Evolutionary conservation across 2,329 filamentous ascomycete species (phyloP).

Genomic region (Macroventuria anomochaeta): DNA sequence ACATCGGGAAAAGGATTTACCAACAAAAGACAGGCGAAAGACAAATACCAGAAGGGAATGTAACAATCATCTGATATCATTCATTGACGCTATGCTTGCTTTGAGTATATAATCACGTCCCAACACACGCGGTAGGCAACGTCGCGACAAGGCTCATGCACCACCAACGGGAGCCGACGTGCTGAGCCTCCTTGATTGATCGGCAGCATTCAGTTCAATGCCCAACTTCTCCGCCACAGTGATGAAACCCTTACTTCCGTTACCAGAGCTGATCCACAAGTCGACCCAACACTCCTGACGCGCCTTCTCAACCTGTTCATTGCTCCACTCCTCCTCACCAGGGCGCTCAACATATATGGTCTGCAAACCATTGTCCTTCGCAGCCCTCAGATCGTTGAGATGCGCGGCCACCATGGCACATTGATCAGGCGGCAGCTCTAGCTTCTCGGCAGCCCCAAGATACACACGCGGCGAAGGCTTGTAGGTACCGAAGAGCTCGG

Average conservation of each 20-base stretch:
- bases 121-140: too few relatives aligned
- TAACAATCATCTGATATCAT: neutral
- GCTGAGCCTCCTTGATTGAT: conserved; percentile 19
- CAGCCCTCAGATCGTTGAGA: conserved; percentile 70
- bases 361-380: conserved; percentile 67
- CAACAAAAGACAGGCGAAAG: neutral
- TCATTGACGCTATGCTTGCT: neutral
- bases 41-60: neutral
- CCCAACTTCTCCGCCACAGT: conserved; percentile 52
- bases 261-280: conserved; percentile 53
- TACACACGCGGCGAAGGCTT: conserved; percentile 76
- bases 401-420: conserved; percentile 82
- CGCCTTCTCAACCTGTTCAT: conserved; percentile 59
- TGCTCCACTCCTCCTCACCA: conserved; percentile 68
- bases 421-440: conserved; percentile 64
- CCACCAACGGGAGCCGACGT: conserved; percentile 22
- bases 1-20: too few relatives aligned
- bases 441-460: conserved; percentile 66
- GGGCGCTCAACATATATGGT: conserved; percentile 77
- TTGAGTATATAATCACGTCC: neutral
- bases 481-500: conserved; percentile 75
- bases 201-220: conserved; percentile 19
- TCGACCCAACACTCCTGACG: conserved; percentile 69
- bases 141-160: neutral
- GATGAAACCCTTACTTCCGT: conserved; percentile 58